These are phyloP conservation scores for Naganishia liquefaciens DNA, from an alignment of 1,284 basidiomycete species.

Conservation along the genomic window DNA sequence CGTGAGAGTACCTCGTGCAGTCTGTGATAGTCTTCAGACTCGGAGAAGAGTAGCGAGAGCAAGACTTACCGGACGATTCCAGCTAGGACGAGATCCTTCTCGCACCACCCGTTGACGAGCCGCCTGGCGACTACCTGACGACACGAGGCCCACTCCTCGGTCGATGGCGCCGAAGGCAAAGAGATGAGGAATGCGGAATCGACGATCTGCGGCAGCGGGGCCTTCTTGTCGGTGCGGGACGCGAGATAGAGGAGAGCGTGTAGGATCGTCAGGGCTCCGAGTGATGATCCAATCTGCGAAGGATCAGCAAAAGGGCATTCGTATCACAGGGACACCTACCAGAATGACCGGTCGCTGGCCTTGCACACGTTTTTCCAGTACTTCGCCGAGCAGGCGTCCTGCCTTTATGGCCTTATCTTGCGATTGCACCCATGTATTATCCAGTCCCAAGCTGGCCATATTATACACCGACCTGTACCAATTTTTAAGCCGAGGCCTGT, in stretches of 20 bases:
- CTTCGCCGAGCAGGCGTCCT: constrained; percentile 59
- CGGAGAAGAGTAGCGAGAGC: not conserved
- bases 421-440: constrained; percentile 55
- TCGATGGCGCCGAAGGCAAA: constrained; percentile 56
- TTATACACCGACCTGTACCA: constrained; percentile 46
- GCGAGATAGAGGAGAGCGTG: constrained; percentile 58
- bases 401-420: constrained; percentile 58
- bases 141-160: constrained; percentile 55
- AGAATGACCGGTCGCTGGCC: constrained; percentile 60
- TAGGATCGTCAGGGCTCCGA: constrained; percentile 60
- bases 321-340: constrained; percentile 38
- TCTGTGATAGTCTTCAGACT: constrained; percentile 36
- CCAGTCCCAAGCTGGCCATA: constrained; percentile 51
- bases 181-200: constrained; percentile 59
- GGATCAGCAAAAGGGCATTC: not conserved
- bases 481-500: constrained; percentile 43
- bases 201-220: constrained; percentile 54
- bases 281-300: constrained; percentile 57
- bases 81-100: constrained; percentile 58
- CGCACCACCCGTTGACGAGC: constrained; percentile 57
- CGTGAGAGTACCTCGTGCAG: constrained; percentile 57
- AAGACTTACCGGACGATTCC: constrained; percentile 54
- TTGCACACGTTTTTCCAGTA: constrained; percentile 59
- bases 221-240: constrained; percentile 45
- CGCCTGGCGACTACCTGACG: constrained; percentile 56